phyloP scores from a whole-genome alignment of 1,139 yeast species.

The Diutina neorugosa region DNA sequence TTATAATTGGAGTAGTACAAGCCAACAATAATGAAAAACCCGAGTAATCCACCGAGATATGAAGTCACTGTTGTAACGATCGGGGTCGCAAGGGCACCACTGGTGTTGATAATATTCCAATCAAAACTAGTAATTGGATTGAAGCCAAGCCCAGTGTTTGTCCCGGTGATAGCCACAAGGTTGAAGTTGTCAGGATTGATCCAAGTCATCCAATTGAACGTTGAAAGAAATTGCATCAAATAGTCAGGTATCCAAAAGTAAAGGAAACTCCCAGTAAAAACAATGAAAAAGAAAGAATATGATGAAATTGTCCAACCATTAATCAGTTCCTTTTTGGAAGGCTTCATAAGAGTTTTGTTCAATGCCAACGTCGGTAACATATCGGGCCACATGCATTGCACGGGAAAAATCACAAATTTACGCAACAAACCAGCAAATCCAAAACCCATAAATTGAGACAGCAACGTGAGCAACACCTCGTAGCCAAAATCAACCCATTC shows the following conservation, averaged over 20 bases:
- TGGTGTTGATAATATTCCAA: slow-evolving; percentile 23
- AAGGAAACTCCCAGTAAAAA: slow-evolving; percentile 22
- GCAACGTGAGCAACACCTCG: slow-evolving; percentile 35
- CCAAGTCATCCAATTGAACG: slow-evolving; percentile 58
- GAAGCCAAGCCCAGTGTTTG: slow-evolving; percentile 37
- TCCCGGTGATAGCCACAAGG: slow-evolving; percentile 44
- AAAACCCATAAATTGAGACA: slow-evolving; percentile 10
- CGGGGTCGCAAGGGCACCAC: neutral
- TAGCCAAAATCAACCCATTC: slow-evolving; percentile 32
- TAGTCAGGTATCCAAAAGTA: slow-evolving; percentile 50
- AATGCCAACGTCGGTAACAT: slow-evolving; percentile 44
- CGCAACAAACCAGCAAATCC: slow-evolving; percentile 17
- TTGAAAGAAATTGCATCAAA: slow-evolving; percentile 36
- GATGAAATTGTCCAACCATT: slow-evolving; percentile 42
- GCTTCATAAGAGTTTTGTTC: slow-evolving; percentile 35
- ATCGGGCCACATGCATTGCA: slow-evolving; percentile 46
- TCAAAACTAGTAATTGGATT: slow-evolving; percentile 45
- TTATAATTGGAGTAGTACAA: slow-evolving; percentile 39
- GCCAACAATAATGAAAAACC: slow-evolving; percentile 19
- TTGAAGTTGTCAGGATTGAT: slow-evolving; percentile 41
- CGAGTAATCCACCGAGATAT: neutral
- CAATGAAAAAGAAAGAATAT: slow-evolving; percentile 31
- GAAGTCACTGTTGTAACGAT: neutral
- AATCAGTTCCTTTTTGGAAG: slow-evolving; percentile 26
- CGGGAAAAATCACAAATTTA: slow-evolving; percentile 42